Evolutionary conservation across 2,329 filamentous ascomycete species (phyloP).

Genomic region (Zalaria obscura): DNA sequence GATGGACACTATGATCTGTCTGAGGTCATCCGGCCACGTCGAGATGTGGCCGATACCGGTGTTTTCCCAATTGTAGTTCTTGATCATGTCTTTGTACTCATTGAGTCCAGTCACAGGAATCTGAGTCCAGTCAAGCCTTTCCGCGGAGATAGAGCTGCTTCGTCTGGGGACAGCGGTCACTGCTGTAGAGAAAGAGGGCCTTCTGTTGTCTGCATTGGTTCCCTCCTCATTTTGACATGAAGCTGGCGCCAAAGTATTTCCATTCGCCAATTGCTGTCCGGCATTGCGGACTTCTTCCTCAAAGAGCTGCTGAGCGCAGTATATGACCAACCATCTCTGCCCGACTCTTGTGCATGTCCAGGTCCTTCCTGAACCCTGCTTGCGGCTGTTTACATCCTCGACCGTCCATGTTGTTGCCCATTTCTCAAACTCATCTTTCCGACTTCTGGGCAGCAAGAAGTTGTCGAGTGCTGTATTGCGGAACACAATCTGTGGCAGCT

Average conservation of each 20-base stretch:
- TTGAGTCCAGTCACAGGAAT: too few relatives aligned
- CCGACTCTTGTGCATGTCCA: constrained; percentile 2
- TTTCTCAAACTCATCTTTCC: neutral
- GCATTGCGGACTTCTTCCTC: too few relatives aligned
- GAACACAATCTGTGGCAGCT: constrained; percentile 1
- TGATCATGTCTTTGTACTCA: constrained; percentile 7
- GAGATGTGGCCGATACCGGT: constrained; percentile 15
- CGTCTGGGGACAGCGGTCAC: too few relatives aligned
- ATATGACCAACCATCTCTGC: constrained; percentile 2
- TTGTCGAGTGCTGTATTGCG: constrained; percentile 1
- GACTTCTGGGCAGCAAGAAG: neutral
- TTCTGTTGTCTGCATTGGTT: too few relatives aligned
- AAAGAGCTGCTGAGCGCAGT: constrained; percentile 1
- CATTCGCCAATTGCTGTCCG: too few relatives aligned
- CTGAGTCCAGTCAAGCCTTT: too few relatives aligned
- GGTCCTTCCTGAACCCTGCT: neutral
- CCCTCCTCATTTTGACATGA: too few relatives aligned
- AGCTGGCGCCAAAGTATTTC: too few relatives aligned
- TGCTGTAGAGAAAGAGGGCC: too few relatives aligned
- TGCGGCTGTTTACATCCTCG: neutral
- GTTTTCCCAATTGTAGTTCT: constrained; percentile 14
- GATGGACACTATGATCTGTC: constrained; percentile 11
- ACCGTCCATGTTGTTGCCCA: neutral
- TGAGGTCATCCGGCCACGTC: constrained; percentile 12
- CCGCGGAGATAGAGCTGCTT: too few relatives aligned